Base-by-base conservation (phyloP, 331 rosid genomes). In the Malus hybrid region DNA sequence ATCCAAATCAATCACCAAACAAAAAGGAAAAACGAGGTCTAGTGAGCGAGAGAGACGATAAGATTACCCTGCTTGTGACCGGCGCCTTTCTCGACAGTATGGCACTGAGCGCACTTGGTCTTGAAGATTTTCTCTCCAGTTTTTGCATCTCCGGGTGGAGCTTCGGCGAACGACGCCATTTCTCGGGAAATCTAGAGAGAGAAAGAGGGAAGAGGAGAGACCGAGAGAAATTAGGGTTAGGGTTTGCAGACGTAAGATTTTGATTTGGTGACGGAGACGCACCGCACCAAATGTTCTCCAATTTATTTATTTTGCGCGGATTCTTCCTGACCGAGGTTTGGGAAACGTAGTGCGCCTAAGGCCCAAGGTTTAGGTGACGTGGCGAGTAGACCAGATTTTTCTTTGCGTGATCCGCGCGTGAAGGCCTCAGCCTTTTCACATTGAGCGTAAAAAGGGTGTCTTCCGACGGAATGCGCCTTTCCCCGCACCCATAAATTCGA, bases 31-130 rank as follows among this genome's bases (percentile, higher is more conserved):
- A 7, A 0, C 18, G 36, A 24, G 14, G 9, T 5, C 1, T 1
- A 1, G 36, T 1, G 24, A 28, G 2, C 26, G 8, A 6, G 39
- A 10, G 30, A 57, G 61, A 61, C 1, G 42, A 20, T 4, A 29
- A 20, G 11, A 10, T 71, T 80, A 92, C 97, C 97, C 85, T 92
- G 97, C 76, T 92, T 92, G 86, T 92, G 97, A n/a, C 97, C 96
- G 50, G 97, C 91, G 24, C 92, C 93, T 81, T 89, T 87, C 0
- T 85, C 96, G 46, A 75, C 90, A 70, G 93, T 89, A 79, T 91
- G 97, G 73, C 97, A 91, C 82, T 91, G 97, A 63, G 97, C 97
- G 78, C 97, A 91, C 86, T 91, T 89, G 36, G 82, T 87, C 85
- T 50, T 84, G 82, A 91, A 91, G 79, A 91, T 89, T 26, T 91